phyloP scores from a whole-genome alignment of 768 basidiomycete genomes.

The Leccinellum luteum region DNA sequence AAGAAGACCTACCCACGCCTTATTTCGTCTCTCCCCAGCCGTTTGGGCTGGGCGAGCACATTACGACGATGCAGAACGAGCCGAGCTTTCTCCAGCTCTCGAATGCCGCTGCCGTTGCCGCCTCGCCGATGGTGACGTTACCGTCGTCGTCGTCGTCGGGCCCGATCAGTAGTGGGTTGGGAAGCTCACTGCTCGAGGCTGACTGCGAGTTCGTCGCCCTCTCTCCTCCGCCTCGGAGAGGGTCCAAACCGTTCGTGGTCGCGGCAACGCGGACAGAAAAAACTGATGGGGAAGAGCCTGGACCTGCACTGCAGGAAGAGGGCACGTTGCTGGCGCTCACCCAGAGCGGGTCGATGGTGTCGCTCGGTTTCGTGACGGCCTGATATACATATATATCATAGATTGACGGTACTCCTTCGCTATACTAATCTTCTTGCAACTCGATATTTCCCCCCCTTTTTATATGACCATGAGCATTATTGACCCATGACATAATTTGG shows the following conservation, averaged over 20 bases:
- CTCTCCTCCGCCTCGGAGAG: conserved; percentile 63
- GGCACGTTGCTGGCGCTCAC: conserved; percentile 37
- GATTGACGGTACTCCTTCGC: conserved; percentile 7
- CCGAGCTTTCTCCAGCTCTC: conserved; percentile 60
- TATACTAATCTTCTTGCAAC: conserved; percentile 15
- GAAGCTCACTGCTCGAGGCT: conserved; percentile 23
- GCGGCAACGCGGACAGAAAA: conserved; percentile 11
- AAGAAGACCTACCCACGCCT: conserved; percentile 30
- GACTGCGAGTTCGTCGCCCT: conserved; percentile 46
- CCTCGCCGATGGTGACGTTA: too few species aligned
- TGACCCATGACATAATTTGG: not conserved
- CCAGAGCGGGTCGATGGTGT: conserved; percentile 51
- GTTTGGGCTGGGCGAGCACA: conserved; percentile 55
- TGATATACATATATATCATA: conserved; percentile 26
- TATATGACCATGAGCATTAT: not conserved
- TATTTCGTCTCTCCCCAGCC: conserved; percentile 9
- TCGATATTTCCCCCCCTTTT: not conserved
- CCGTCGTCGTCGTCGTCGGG: conserved; percentile 22
- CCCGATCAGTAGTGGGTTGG: not conserved
- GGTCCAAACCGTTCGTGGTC: conserved; percentile 46
- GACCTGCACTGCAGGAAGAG: conserved; percentile 9
- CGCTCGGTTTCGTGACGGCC: conserved; percentile 47
- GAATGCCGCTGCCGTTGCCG: conserved; percentile 40
- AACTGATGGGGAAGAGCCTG: conserved; percentile 3
- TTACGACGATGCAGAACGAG: conserved; percentile 49